Evolutionary conservation across 164 flowering plant species (phyloP), one percentile per base, ranked within the genome.

Genomic region (Berberis vulgaris): DNA sequence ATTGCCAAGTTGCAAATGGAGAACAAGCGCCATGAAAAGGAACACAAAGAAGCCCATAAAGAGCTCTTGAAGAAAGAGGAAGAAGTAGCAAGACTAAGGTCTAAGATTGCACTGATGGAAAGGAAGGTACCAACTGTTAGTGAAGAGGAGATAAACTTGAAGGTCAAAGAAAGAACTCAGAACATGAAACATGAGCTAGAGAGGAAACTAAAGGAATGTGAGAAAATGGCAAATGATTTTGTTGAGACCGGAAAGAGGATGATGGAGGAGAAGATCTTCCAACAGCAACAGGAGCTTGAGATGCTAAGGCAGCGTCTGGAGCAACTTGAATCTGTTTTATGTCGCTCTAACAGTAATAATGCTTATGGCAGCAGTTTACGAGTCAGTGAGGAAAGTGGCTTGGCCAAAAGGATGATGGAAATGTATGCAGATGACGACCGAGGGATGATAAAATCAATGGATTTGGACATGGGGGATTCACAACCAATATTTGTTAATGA

Each of bases 391-490:
- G 86, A 82, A 45, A 72, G 77, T 46, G 72, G 75, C 63, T 85
- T 94, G 65, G 85, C 85, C 7, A 85, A 71, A 72, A 79, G 84
- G 72, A 65, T 94, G 49, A 4, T 81, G 69, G 89, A 82, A 50
- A 69, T 73, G 4, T 87, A 76, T 77, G 73, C 74, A 41, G 97
- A 82, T 47, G 26, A 26, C 26, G 26, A 26, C 26, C 78, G 80
- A 41, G 94, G 87, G 13, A 94, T 94, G 99, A 94, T 82, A 45
- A 87, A 84, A 68, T 91, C 99, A 1, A 85, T 91, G 89, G 99
- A 94, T 50, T 58, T 94, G 71, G 99, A 91, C 70, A 79, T 74
- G 78, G 89, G 79, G 26, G 91, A 90, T 61, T 71, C 59, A 60
- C 84, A 81, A 64, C 74, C 78, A 11, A 44, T 62, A 12, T 50